Conservation (phyloP, 805 yeast species). For the Lachancea lanzarotensis region DNA sequence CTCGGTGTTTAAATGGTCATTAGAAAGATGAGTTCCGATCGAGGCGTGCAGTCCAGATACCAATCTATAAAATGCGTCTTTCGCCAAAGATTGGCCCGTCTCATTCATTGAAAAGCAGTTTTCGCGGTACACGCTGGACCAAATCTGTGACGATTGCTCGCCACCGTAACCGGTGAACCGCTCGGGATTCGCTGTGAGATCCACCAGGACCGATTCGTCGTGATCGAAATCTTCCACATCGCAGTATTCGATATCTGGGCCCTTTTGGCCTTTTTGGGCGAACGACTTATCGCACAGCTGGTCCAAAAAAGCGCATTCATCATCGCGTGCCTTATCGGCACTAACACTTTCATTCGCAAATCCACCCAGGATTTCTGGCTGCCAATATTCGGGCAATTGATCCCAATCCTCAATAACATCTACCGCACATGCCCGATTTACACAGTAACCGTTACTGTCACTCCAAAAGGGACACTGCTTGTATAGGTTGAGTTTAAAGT, state of each 20-base stretch:
- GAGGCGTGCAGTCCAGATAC: constrained; percentile 94
- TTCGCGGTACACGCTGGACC: constrained; percentile 89
- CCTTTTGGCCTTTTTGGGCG: constrained; percentile 14
- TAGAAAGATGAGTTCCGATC: constrained; percentile 85
- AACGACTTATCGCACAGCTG: constrained; percentile 31
- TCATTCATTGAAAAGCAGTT: constrained; percentile 65
- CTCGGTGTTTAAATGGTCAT: constrained; percentile 65
- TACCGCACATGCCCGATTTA: constrained; percentile 84
- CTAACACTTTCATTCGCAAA: constrained; percentile 27
- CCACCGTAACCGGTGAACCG: constrained; percentile 96
- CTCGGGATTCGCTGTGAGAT: constrained; percentile 84
- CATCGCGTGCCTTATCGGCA: constrained; percentile 26
- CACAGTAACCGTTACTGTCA: constrained; percentile 71
- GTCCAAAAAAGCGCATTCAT: constrained; percentile 33
- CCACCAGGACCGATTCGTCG: constrained; percentile 74
- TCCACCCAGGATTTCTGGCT: constrained; percentile 56
- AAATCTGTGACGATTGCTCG: constrained; percentile 80
- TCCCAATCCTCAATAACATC: constrained; percentile 73
- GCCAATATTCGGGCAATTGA: constrained; percentile 64
- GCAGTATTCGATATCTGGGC: constrained; percentile 55
- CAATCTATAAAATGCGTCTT: constrained; percentile 78
- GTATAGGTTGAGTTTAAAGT: constrained; percentile 78
- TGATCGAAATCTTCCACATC: constrained; percentile 54
- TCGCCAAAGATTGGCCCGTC: constrained; percentile 67
- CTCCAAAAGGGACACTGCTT: constrained; percentile 83